Conservation (phyloP, 345 rosid genomes). For the Boechera stricta region DNA sequence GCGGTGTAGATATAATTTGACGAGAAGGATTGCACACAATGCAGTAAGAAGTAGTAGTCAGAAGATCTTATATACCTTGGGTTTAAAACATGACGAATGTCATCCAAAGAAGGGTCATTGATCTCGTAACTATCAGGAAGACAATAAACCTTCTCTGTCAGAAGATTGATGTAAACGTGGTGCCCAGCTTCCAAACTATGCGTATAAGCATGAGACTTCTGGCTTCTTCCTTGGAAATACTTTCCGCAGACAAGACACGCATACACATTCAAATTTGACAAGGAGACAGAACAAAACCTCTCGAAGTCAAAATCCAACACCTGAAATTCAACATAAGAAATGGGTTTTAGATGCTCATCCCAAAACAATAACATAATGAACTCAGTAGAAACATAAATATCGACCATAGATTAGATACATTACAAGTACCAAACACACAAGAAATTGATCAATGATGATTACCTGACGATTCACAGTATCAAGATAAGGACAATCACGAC, state of each 20-base stretch:
- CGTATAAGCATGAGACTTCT: conserved; percentile 93
- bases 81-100: conserved; percentile 87
- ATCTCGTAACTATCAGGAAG: conserved; percentile 99
- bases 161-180: conserved; percentile 91
- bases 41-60: not conserved
- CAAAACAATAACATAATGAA: not conserved
- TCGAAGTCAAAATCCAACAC: conserved; percentile 98
- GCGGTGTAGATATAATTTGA: not conserved
- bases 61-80: conserved; percentile 64
- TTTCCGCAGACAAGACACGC: conserved; percentile 98
- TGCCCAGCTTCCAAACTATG: conserved; percentile 99
- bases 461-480: conserved; percentile 99
- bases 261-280: conserved; percentile 86
- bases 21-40: not conserved
- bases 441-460: conserved; percentile 5
- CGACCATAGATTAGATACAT: not conserved
- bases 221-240: conserved; percentile 96
- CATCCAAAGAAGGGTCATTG: conserved; percentile 93
- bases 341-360: not conserved
- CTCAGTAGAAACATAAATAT: not conserved
- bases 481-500: conserved; percentile 95
- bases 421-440: not conserved
- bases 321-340: conserved; percentile 46
- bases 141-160: conserved; percentile 90
- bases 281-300: conserved; percentile 91